These are phyloP conservation scores for Gliomastix tumulicola DNA, from an alignment of 2,329 filamentous ascomycete species.

Conservation along the genomic window DNA sequence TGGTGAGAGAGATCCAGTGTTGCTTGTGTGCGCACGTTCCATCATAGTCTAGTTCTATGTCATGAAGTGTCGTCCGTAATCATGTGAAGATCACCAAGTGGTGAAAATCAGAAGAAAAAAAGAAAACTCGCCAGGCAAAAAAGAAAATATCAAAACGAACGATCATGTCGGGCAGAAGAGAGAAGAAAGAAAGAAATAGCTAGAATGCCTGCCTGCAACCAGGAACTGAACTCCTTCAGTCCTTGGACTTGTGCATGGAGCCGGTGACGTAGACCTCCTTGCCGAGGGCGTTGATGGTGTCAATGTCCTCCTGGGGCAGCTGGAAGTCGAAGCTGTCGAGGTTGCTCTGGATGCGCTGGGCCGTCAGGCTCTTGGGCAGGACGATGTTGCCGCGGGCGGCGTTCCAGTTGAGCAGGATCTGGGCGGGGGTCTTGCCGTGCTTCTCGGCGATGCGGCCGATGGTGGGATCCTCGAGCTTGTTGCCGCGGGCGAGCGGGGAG, in stretches of 20 bases:
- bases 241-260: conserved; percentile 30
- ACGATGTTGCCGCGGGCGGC: conserved; percentile 68
- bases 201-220: not conserved
- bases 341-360: conserved; percentile 60
- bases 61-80: too few species aligned
- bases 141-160: not conserved
- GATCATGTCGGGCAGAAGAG: not conserved
- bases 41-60: too few species aligned
- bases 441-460: conserved; percentile 58
- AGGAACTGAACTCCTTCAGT: conserved; percentile 20
- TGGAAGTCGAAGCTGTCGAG: conserved; percentile 54
- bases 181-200: not conserved
- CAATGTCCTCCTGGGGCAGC: conserved; percentile 54
- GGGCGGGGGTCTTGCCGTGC: conserved; percentile 64
- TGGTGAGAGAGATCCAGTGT: too few species aligned
- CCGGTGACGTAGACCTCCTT: conserved; percentile 69
- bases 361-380: conserved; percentile 65
- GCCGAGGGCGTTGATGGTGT: conserved; percentile 50
- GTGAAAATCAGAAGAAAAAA: too few species aligned
- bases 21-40: too few species aligned
- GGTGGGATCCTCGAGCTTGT: conserved; percentile 45
- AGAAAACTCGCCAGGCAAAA: not conserved
- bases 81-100: not conserved
- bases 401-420: conserved; percentile 74
- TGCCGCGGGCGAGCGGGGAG: conserved; percentile 37